Percentiles rank a stretch among this genome's conserved stretches.
Evolutionary conservation across 176 grass and related monocot species (phyloP).

Genomic region (Avena eriantha): DNA sequence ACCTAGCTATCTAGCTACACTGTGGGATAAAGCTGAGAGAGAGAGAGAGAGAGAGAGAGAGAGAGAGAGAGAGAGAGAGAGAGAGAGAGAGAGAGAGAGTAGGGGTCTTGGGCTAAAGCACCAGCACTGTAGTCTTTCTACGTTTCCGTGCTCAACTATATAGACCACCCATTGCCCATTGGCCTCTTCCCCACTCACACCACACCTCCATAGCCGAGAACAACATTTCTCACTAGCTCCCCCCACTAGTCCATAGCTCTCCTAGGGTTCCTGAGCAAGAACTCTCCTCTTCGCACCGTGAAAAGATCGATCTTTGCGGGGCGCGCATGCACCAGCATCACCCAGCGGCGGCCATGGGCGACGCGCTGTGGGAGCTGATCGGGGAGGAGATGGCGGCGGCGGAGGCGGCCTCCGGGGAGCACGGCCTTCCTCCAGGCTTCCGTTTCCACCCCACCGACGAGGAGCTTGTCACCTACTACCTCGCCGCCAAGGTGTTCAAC

Average conservation of each 20-base stretch:
- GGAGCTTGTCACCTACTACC: slow-evolving; percentile 95
- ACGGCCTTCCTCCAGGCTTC: slow-evolving; percentile 89
- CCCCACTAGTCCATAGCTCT: background rate
- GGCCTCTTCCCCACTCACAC: slow-evolving; percentile 35
- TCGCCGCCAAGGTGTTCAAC: slow-evolving; percentile 90
- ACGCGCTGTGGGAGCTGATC: slow-evolving; percentile 75
- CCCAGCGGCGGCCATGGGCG: slow-evolving; percentile 54
- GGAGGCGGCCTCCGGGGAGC: slow-evolving; percentile 43
- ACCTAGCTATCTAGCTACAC: slow-evolving; percentile 1
- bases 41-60: background rate
- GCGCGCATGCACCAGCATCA: slow-evolving; percentile 30
- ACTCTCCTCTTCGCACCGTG: background rate
- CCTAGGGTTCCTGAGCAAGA: background rate
- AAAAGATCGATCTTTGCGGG: background rate
- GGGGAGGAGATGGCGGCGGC: slow-evolving; percentile 70
- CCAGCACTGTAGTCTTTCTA: slow-evolving; percentile 22
- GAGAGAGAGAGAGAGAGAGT: background rate
- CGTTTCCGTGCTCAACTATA: slow-evolving; percentile 71
- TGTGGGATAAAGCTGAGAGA: slow-evolving; percentile 13
- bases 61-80: too few relatives aligned
- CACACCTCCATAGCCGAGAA: slow-evolving; percentile 34
- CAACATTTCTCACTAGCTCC: background rate
- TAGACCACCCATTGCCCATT: slow-evolving; percentile 25
- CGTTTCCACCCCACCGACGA: slow-evolving; percentile 98
- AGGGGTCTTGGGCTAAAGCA: slow-evolving; percentile 31